Conservation (phyloP, 2,329 filamentous ascomycete genomes). For the Exserohilum rostratum region DNA sequence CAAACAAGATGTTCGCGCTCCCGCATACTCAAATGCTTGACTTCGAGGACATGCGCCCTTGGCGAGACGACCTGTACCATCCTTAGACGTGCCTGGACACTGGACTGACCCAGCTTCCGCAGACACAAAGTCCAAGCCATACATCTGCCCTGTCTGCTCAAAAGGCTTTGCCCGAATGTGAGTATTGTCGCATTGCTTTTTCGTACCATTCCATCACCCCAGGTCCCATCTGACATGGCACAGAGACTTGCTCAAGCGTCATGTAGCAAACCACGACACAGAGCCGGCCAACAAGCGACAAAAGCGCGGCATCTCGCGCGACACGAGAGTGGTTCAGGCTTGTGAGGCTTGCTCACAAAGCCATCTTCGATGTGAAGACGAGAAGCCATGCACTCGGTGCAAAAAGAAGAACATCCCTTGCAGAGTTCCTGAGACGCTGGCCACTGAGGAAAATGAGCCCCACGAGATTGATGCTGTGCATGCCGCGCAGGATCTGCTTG, state of each 20-base stretch:
- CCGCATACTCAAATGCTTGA: neutral
- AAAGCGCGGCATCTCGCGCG: slow-evolving; percentile 32
- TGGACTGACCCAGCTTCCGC: slow-evolving; percentile 15
- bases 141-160: slow-evolving; percentile 53
- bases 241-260: slow-evolving; percentile 59
- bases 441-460: slow-evolving; percentile 21
- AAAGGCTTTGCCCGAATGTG: slow-evolving; percentile 56
- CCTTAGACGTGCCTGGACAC: neutral
- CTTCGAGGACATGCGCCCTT: neutral
- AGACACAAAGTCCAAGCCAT: slow-evolving; percentile 54
- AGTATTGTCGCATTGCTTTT: slow-evolving; percentile 10
- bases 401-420: slow-evolving; percentile 57
- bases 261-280: slow-evolving; percentile 53
- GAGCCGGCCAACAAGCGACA: slow-evolving; percentile 41
- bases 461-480: slow-evolving; percentile 34
- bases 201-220: neutral
- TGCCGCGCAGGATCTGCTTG: slow-evolving; percentile 40
- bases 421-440: slow-evolving; percentile 27
- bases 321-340: slow-evolving; percentile 50
- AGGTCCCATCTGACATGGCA: slow-evolving; percentile 6
- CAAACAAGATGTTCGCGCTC: neutral
- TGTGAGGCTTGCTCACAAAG: slow-evolving; percentile 59
- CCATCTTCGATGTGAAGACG: slow-evolving; percentile 61
- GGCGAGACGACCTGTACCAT: neutral
- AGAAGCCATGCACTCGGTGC: slow-evolving; percentile 61